Evolutionary conservation across 441 rosid genomes (phyloP), one percentile per base, ranked within the genome.

Genomic region (Erodium trifolium): DNA sequence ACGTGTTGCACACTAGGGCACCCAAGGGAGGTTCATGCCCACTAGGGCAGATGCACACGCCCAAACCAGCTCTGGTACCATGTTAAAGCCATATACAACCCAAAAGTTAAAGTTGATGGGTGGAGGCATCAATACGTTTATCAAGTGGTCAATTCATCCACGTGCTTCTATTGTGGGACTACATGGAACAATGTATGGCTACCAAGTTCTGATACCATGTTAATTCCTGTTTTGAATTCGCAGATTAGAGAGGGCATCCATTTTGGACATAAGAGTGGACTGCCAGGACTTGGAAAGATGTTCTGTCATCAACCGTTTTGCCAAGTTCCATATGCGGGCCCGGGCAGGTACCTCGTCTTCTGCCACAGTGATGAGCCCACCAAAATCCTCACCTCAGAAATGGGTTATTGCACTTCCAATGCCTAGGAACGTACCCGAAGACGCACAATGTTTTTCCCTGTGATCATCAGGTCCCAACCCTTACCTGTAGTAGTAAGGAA

Each of bases 261-360:
- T 91, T 18, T 41, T 78, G 65, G 93, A 86, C 82, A 39, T 91
- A 80, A 79, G 85, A 78, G 82, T 89, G 64, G 97, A 89, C 74
- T 82, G 85, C 70, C 84, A 85, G 72, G 97, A 93, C 57, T 79
- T 91, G 67, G 98, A 89, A 82, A 91, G 75, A 77, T 84, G 81
- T 71, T 78, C 87, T 16, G 90, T 91, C 55, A 89, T 91, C 72
- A 91, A 89, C 81, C 96, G 95, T 13, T 93, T 91, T 77, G 97
- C 97, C 12, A 88, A 76, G 82, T 93, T 89, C 72, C 93, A 91
- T 75, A 80, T 81, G 13, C 80, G 82, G 73, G 82, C 85, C 66
- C 82, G 69, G 34, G 76, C 69, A 65, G 87, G 80, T 81, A 69
- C 72, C 70, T 82, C 89, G 43, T 73, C 81, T 6, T 80, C 87